Base-by-base conservation (phyloP, 2,329 filamentous ascomycete genomes). In the Nigrograna mackinnonii region DNA sequence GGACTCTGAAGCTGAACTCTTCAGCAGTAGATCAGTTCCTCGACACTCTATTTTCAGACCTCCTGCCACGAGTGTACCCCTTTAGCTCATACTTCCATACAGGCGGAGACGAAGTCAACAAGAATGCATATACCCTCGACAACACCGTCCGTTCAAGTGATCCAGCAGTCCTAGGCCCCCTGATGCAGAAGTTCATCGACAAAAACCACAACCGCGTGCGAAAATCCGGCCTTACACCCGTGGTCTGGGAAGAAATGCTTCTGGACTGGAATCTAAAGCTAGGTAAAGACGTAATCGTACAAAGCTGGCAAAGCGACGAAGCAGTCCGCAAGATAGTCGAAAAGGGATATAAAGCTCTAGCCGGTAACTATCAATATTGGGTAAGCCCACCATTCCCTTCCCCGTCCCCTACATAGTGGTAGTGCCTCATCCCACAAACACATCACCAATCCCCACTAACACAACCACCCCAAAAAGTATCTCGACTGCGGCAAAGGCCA, bases 161-260 rank as follows among this genome's bases (percentile, higher is more conserved):
- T 40, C 72, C 77, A 0, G 67, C 73, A 1, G 78, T 92, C 12
- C 73, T 95, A 26, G 78, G 82, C 59, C 88, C 90, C 2, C 76
- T 94, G 17, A 78, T 96, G 63, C 89, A 95, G 64, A 81, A 78
- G 43, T 90, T 95, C 62, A 74, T 95, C 49, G 80, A 88, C 63
- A 78, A 79, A 51, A 84, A 85, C 56, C 87, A 91, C 65, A 75
- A 69, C 21, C 80, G 84, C 34, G 75, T 94, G 30, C 74, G 82
- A 34, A 70, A 77, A 32, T 75, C 79, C 5, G 85, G 85, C 4
- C 70, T 95, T 38, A 80, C 78, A 4, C 89, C 90, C 0, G 73
- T 95, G 17, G 87, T 91, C 1, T 95, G 91, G 91, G 89, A 96
- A 66, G 91, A 95, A 67, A 90, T 94, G 77, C 74, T 89, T 1